Conservation (phyloP, 2,329 filamentous ascomycete genomes). For the Trichoderma pleuroti region DNA sequence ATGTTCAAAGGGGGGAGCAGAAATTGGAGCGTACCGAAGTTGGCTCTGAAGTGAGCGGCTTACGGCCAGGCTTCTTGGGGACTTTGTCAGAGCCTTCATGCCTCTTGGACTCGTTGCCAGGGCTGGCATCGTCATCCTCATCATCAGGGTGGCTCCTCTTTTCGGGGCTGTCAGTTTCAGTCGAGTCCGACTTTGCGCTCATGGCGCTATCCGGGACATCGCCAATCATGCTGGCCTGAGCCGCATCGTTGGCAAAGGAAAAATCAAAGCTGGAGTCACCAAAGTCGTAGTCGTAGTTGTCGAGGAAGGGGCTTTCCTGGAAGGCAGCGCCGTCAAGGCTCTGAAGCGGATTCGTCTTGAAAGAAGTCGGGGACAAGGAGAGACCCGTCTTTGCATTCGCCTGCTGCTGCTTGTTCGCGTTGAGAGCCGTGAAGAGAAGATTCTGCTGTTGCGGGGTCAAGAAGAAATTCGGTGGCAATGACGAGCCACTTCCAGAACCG, state of each 20-base stretch:
- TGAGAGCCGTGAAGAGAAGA: constrained; percentile 70
- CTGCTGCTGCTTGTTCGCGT: constrained; percentile 56
- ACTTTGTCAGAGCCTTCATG: constrained; percentile 80
- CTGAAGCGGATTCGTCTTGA: constrained; percentile 48
- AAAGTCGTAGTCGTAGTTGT: constrained; percentile 71
- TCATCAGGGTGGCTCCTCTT: constrained; percentile 72
- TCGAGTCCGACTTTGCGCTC: constrained; percentile 54
- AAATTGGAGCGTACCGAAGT: constrained; percentile 70
- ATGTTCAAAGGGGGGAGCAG: not conserved
- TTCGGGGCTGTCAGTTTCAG: constrained; percentile 53
- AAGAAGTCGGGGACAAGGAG: constrained; percentile 46
- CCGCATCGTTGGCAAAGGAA: constrained; percentile 39
- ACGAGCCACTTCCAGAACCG: constrained; percentile 39
- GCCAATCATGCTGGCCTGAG: constrained; percentile 69
- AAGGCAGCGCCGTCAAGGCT: constrained; percentile 42
- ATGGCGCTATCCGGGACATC: constrained; percentile 56
- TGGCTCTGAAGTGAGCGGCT: constrained; percentile 91
- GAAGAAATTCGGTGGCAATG: constrained; percentile 55
- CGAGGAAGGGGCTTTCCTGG: constrained; percentile 77
- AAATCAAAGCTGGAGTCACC: constrained; percentile 78
- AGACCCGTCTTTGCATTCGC: constrained; percentile 29
- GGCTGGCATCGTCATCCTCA: constrained; percentile 58
- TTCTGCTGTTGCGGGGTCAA: constrained; percentile 74
- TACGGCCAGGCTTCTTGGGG: constrained; percentile 92
- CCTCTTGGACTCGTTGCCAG: constrained; percentile 58